phyloP scores from a whole-genome alignment of 805 yeast species.

The Sporopachydermia quercuum region DNA sequence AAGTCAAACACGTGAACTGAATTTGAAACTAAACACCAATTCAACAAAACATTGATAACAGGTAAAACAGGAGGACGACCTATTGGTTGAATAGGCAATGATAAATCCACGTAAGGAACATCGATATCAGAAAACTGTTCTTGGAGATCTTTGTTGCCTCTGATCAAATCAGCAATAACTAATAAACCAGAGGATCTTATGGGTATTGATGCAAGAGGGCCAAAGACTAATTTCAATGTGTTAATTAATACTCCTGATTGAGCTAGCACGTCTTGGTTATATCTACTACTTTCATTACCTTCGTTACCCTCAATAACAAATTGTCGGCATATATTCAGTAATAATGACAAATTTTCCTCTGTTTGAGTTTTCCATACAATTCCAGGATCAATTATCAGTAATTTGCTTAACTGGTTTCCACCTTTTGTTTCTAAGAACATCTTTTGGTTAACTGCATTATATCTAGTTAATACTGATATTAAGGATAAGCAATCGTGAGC shows the following conservation, averaged over 20 bases:
- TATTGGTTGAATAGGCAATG: conserved; percentile 26
- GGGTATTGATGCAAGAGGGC: conserved; percentile 42
- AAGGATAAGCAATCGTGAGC: conserved; percentile 81
- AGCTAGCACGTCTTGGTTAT: conserved; percentile 49
- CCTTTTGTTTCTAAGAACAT: conserved; percentile 78
- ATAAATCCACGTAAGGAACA: conserved; percentile 83
- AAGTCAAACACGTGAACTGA: conserved; percentile 79
- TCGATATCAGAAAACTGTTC: conserved; percentile 63
- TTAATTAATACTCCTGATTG: conserved; percentile 49
- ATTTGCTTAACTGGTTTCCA: conserved; percentile 42
- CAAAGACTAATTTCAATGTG: conserved; percentile 56
- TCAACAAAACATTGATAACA: conserved; percentile 55
- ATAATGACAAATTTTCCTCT: conserved; percentile 45
- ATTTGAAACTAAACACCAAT: conserved; percentile 69
- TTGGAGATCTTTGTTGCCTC: conserved; percentile 55
- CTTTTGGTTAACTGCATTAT: conserved; percentile 82
- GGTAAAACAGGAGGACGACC: conserved; percentile 34
- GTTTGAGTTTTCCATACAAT: conserved; percentile 72
- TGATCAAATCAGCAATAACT: conserved; percentile 64
- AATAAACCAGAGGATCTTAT: conserved; percentile 56
- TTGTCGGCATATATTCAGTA: conserved; percentile 56
- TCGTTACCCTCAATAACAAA: conserved; percentile 66
- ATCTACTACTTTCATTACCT: conserved; percentile 25
- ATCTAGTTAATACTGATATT: conserved; percentile 55
- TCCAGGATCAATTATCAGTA: conserved; percentile 25